A percentile compares a stretch with the other conserved stretches of the same genome.
Conservation (phyloP, 768 basidiomycete species). For the Agrocybe praecox region DNA sequence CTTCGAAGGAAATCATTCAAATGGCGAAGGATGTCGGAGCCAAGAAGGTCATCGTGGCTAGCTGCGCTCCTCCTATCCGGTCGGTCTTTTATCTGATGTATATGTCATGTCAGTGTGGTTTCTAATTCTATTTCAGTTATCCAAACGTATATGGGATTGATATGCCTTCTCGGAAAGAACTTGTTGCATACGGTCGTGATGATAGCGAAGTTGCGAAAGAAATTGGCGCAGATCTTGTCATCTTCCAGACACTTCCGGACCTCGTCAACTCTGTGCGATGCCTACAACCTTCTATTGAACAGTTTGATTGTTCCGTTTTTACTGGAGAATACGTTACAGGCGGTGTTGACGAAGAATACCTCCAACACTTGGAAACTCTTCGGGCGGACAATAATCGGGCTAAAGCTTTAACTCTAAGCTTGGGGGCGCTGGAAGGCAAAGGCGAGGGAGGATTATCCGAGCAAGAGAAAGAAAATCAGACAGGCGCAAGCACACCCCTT, state of each 20-base stretch:
- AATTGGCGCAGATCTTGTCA: slow-evolving; percentile 94
- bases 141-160: slow-evolving; percentile 99
- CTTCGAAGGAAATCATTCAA: slow-evolving; percentile 97
- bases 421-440: slow-evolving; percentile 37
- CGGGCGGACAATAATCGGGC: slow-evolving; percentile 83
- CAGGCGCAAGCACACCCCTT: slow-evolving; percentile 42
- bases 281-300: slow-evolving; percentile 73
- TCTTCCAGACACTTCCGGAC: slow-evolving; percentile 93
- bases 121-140: slow-evolving; percentile 45
- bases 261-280: slow-evolving; percentile 84
- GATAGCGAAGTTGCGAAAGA: slow-evolving; percentile 70
- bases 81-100: no score
- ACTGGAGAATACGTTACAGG: slow-evolving; percentile 97
- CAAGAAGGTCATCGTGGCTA: slow-evolving; percentile 93
- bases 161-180: slow-evolving; percentile 95
- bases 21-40: slow-evolving; percentile 99
- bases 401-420: slow-evolving; percentile 40
- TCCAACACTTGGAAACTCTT: slow-evolving; percentile 70
- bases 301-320: slow-evolving; percentile 97
- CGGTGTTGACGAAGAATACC: slow-evolving; percentile 82
- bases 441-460: slow-evolving; percentile 22
- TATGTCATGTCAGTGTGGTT: background rate
- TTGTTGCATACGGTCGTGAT: slow-evolving; percentile 83
- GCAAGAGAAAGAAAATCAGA: slow-evolving; percentile 14
- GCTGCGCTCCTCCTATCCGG: slow-evolving; percentile 96